Conservation (phyloP, 2,329 filamentous ascomycete genomes). For the Fusarium incarnatum region DNA sequence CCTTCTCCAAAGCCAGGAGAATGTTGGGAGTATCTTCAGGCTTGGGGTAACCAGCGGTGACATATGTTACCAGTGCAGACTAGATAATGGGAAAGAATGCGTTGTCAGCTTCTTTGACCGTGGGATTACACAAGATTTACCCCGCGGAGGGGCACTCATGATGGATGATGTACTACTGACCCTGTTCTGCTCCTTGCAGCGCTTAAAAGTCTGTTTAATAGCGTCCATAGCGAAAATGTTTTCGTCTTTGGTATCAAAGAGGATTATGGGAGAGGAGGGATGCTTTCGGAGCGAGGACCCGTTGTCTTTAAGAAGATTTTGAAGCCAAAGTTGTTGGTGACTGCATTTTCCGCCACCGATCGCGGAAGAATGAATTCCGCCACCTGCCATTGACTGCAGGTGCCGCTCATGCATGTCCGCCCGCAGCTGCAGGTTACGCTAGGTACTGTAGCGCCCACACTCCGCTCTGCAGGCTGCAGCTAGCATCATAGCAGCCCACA, state of each 20-base stretch:
- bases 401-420: slow-evolving; percentile 38
- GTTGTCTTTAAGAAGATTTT: slow-evolving; percentile 28
- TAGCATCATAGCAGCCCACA: slow-evolving; percentile 25
- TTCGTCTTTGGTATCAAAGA: too few relatives aligned
- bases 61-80: slow-evolving; percentile 92
- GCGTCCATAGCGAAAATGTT: slow-evolving; percentile 61
- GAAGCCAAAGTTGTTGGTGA: slow-evolving; percentile 20
- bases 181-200: slow-evolving; percentile 69
- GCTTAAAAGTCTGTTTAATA: slow-evolving; percentile 69
- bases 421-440: slow-evolving; percentile 33
- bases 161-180: slow-evolving; percentile 57
- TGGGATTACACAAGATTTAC: slow-evolving; percentile 23
- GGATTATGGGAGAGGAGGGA: not conserved
- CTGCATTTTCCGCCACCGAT: slow-evolving; percentile 45
- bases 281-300: slow-evolving; percentile 10
- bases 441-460: slow-evolving; percentile 6
- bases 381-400: slow-evolving; percentile 34
- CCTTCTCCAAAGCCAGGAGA: slow-evolving; percentile 89
- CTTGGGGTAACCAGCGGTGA: slow-evolving; percentile 91
- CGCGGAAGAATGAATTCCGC: slow-evolving; percentile 49
- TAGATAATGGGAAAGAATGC: slow-evolving; percentile 52
- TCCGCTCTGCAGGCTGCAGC: slow-evolving; percentile 46
- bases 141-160: slow-evolving; percentile 48
- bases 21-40: slow-evolving; percentile 85
- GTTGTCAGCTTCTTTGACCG: slow-evolving; percentile 38